A percentile compares a stretch with the other conserved stretches of the same genome.
These are phyloP conservation scores for Globisporangium cystogenes DNA, from an alignment of 352 stramenopile genomes.

Conservation along the genomic window DNA sequence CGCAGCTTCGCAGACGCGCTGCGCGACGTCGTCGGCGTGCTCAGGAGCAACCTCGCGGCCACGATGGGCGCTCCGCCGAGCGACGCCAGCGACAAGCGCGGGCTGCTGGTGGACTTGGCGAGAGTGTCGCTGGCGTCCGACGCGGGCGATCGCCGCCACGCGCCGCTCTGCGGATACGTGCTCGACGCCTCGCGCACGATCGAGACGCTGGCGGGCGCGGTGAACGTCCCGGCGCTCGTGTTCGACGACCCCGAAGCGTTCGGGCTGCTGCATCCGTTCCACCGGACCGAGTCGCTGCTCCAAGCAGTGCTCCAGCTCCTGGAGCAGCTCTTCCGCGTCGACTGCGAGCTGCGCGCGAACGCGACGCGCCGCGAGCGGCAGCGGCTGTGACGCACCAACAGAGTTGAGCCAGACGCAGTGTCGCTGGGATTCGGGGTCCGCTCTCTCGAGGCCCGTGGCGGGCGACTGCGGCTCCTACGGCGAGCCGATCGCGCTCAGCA, in stretches of 20 bases:
- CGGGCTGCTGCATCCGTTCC: constrained; percentile 50
- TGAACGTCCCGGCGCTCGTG: constrained; percentile 34
- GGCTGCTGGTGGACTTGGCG: constrained; percentile 21
- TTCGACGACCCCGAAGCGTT: constrained; percentile 23
- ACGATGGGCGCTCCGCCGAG: background rate
- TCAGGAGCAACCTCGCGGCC: constrained; percentile 17
- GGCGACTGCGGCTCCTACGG: constrained; percentile 7
- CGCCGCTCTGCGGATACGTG: constrained; percentile 12
- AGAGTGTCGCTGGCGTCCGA: constrained; percentile 4
- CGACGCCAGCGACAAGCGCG: constrained; percentile 17
- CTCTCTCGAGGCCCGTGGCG: no score
- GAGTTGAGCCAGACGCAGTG: no score
- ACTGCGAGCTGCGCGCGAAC: constrained; percentile 24
- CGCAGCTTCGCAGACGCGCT: constrained; percentile 21
- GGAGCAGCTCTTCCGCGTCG: constrained; percentile 53
- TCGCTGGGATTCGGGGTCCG: no score
- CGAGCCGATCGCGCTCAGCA: constrained; percentile 27
- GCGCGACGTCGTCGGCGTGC: constrained; percentile 25
- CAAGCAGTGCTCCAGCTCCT: constrained; percentile 39
- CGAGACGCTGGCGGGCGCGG: constrained; percentile 19
- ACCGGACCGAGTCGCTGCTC: constrained; percentile 41
- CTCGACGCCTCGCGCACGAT: constrained; percentile 26
- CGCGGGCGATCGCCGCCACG: background rate
- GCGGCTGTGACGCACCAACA: no score
- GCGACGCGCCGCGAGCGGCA: no score